Evolutionary conservation across 805 yeast species (phyloP), one percentile per base, ranked within the genome.

Genomic region (Cyberlindnera samutprakarnensis): DNA sequence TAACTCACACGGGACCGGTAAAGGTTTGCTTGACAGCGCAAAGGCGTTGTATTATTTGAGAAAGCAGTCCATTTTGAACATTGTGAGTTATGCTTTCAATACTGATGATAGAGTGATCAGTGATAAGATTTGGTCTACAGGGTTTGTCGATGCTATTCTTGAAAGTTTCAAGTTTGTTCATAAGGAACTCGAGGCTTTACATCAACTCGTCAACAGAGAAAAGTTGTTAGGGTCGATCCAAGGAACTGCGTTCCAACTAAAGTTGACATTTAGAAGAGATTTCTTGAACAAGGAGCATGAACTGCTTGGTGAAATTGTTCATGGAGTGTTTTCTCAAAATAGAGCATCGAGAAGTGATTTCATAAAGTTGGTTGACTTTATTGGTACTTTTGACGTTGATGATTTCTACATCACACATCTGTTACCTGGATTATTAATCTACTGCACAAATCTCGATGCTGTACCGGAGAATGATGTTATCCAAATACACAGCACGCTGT

Each of bases 211-310:
- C 31, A 65, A 68, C 45, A 59, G 72, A 53, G 57, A 71, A 38
- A 66, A 70, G 56, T 59, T 81, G 31, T 59, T 75, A 41, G 77
- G 82, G 41, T 53, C 66, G 34, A 58, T 68, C 42, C 37, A 65
- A 50, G 54, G 64, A 39, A 44, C 64, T 14, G 54, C 59, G 6
- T 69, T 74, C 35, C 61, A 63, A 29, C 66, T 74, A 30, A 59
- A 64, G 14, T 53, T 80, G 22, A 64, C 63, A 23, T 77, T 70
- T 45, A 70, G 81, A 47, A 72, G 86, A 40, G 73, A 71, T 35
- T 75, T 74, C 41, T 61, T 84, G 18, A 67, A 74, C 32, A 63
- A 62, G 30, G 78, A 78, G 44, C 92, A 87, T 52, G 94, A 85
- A 46, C 49, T 67, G 2, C 56, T 88, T 33, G 78, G 88, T 27